Percentiles rank a stretch among this genome's conserved stretches.
Conservation (phyloP, 106 monocot species). For the Dendrobium chrysotoxum region DNA sequence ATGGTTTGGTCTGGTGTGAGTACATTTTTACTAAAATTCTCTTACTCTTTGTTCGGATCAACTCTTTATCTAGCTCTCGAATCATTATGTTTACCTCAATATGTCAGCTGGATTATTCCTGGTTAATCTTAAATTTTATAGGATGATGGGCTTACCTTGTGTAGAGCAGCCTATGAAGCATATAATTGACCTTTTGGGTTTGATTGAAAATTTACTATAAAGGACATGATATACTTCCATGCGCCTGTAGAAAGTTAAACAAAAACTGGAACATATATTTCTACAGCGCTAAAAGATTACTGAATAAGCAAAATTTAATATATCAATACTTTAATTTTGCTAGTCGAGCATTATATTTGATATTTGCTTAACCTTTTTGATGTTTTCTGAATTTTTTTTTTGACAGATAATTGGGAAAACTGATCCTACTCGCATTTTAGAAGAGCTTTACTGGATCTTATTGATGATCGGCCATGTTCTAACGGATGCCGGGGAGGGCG, state of each 20-base stretch:
- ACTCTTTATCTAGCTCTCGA: neutral
- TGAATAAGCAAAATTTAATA: neutral
- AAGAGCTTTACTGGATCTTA: slow-evolving; percentile 94
- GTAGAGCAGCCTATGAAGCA: neutral
- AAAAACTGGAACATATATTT: neutral
- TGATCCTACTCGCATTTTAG: slow-evolving; percentile 72
- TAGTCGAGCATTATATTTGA: neutral
- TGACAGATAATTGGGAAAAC: slow-evolving; percentile 42
- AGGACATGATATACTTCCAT: too few relatives aligned
- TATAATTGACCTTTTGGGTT: neutral
- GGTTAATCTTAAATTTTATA: neutral
- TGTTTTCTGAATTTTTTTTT: neutral
- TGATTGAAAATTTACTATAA: too few relatives aligned
- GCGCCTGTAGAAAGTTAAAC: neutral
- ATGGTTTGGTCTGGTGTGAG: neutral
- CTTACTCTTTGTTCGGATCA: neutral
- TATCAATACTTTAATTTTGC: neutral
- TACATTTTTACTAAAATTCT: neutral
- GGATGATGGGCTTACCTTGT: neutral
- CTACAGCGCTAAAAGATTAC: neutral
- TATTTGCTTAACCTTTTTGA: neutral
- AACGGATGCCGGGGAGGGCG: slow-evolving; percentile 85
- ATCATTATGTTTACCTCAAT: neutral
- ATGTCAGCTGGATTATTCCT: neutral
- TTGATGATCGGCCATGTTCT: slow-evolving; percentile 85